Base-by-base conservation (phyloP, 2,329 filamentous ascomycete genomes). In the Penicillium concentricum region DNA sequence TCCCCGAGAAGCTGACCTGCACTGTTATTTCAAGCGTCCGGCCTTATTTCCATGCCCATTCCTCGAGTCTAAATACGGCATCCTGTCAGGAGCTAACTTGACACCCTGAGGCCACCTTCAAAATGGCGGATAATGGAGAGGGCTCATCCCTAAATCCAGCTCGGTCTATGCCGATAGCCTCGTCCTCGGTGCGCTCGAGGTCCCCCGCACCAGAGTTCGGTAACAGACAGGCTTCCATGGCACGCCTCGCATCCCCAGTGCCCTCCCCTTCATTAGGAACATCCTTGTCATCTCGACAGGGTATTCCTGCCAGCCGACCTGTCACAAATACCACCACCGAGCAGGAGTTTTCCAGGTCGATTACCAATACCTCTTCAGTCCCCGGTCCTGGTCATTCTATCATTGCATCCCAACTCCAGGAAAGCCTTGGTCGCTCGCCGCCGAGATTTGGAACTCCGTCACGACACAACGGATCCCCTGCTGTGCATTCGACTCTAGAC, bases 341-440 rank as follows among this genome's bases (percentile, higher is more conserved):
- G 38, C 87, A 90, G 37, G 68, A 75, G 26, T 81, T 95, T 37
- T 81, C 54, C 15, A 52, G 87, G 9, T 87, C 84, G 57, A 82
- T 83, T 51, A 84, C 74, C 58, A 79, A 77, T 62, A 74, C 74
- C 61, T 83, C 84, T 22, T 88, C 85, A 48, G 76, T 85, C 8
- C 84, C 87, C 7, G 91, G 91, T 0, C 92, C 91, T 7, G 91
- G 91, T 24, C 85, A 92, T 47, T 97, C 93, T 26, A 92, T 92
- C 59, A 84, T 97, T 53, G 92, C 93, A 35, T 90, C 90, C 26
- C 93, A 91, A n/a, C 79, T 97, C 61, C 89, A 89, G 58, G 87
- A 88, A 65, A 89, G 87, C 12, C 78, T 89, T 37, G 88, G 87
- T 60, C 83, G 70, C 47, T 75, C 72, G 42, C 72, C 74, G 28